Evolutionary conservation across 2,329 filamentous ascomycete species (phyloP).

Genomic region (Colletotrichum sp.): DNA sequence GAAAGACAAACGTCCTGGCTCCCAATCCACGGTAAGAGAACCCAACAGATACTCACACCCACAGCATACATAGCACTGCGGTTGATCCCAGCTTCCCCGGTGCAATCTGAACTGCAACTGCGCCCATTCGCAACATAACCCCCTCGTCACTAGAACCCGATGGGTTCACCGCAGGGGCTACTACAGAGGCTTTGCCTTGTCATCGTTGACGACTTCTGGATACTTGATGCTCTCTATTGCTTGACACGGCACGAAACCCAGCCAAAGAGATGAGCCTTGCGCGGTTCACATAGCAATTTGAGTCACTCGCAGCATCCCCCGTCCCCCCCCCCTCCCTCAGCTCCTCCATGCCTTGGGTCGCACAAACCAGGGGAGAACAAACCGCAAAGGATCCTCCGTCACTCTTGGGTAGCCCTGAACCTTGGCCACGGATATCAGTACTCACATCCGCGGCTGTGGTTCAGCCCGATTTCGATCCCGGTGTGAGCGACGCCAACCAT

Average conservation of each 20-base stretch:
- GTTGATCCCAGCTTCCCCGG: background rate
- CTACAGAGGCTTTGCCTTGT: background rate
- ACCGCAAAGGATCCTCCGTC: background rate
- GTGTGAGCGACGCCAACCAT: background rate
- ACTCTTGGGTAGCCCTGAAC: background rate
- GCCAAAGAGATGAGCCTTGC: background rate
- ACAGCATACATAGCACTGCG: background rate
- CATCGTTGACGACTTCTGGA: background rate
- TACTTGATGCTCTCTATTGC: background rate
- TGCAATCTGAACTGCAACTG: background rate
- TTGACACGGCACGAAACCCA: background rate
- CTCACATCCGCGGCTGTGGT: slow-evolving; percentile 10
- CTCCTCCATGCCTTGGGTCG: background rate
- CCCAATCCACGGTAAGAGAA: background rate
- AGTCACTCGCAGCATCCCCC: background rate
- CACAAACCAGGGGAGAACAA: background rate
- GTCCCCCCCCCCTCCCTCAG: background rate
- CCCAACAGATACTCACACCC: background rate
- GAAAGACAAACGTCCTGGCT: background rate
- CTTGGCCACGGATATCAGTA: slow-evolving; percentile 6
- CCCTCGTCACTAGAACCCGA: background rate
- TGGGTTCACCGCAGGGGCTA: background rate
- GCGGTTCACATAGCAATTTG: background rate
- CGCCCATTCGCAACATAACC: background rate
- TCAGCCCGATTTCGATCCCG: slow-evolving; percentile 10